A percentile compares a stretch with the other conserved stretches of the same genome.
Evolutionary conservation across 2,329 filamentous ascomycete species (phyloP).

Genomic region (Paradendryphiella salina): DNA sequence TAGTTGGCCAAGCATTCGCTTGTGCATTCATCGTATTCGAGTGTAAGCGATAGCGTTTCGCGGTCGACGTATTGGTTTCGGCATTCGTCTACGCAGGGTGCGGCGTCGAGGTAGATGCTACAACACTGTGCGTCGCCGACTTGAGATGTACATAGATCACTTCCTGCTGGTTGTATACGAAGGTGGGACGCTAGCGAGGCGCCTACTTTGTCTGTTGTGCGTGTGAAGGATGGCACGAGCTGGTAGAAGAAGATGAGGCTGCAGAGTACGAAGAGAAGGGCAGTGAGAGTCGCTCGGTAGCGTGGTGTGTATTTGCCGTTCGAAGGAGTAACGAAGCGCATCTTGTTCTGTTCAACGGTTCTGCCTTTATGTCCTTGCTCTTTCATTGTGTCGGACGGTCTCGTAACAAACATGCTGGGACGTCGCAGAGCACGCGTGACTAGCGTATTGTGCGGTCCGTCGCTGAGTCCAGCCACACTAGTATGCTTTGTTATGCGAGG

Average conservation of each 20-base stretch:
- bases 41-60: conserved; percentile 3
- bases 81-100: conserved; percentile 10
- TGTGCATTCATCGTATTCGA: conserved; percentile 8
- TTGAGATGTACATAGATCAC: conserved; percentile 5
- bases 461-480: too few relatives aligned
- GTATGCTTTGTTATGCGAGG: not conserved
- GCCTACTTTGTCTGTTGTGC: not conserved
- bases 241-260: conserved; percentile 16
- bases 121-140: conserved; percentile 6
- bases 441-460: not conserved
- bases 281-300: conserved; percentile 1
- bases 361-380: not conserved
- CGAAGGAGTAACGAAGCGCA: not conserved
- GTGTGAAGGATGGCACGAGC: conserved; percentile 5
- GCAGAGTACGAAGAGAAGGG: conserved; percentile 5
- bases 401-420: not conserved
- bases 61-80: conserved; percentile 2
- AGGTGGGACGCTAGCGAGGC: not conserved
- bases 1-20: conserved; percentile 8
- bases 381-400: not conserved
- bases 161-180: not conserved
- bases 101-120: conserved; percentile 1
- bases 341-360: not conserved
- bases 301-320: conserved; percentile 1
- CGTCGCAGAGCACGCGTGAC: not conserved